Percentiles rank a stretch among this genome's conserved stretches.
Evolutionary conservation across 108 stramenopile species (phyloP).

Genomic region (Fistulifera solaris): DNA sequence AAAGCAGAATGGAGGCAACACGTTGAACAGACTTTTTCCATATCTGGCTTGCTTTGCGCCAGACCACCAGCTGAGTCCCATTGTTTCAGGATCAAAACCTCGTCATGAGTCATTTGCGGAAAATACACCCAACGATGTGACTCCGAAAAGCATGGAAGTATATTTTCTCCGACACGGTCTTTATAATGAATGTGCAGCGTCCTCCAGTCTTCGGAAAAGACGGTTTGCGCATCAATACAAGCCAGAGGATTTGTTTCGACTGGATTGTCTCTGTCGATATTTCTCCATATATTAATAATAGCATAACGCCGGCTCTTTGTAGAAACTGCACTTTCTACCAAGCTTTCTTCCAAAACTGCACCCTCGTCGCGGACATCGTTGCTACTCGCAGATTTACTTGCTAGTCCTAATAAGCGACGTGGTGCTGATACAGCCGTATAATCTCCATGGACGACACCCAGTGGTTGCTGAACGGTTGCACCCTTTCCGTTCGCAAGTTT

Average conservation of each 20-base stretch:
- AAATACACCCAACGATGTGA: conserved; percentile 45
- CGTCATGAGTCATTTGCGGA: conserved; percentile 39
- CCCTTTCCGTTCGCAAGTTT: conserved; percentile 16
- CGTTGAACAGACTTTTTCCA: background rate
- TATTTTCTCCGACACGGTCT: conserved; percentile 44
- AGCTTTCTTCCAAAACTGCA: conserved; percentile 31
- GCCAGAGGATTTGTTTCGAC: conserved; percentile 41
- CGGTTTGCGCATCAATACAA: conserved; percentile 35
- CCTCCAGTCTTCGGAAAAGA: conserved; percentile 19
- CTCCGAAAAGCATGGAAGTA: background rate
- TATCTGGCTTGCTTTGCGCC: background rate
- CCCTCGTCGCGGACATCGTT: conserved; percentile 37
- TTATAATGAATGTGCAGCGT: conserved; percentile 44
- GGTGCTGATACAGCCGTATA: conserved; percentile 48
- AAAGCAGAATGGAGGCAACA: conserved; percentile 11
- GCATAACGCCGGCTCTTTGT: conserved; percentile 41
- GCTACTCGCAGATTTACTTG: conserved; percentile 26
- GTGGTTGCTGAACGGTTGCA: conserved; percentile 29
- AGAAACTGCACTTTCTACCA: conserved; percentile 27
- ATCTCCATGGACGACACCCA: conserved; percentile 49
- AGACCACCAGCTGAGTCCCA: conserved; percentile 5
- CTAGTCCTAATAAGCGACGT: conserved; percentile 28
- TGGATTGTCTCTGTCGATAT: conserved; percentile 29
- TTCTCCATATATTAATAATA: conserved; percentile 56
- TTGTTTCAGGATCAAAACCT: conserved; percentile 30